Percentiles rank a stretch among this genome's conserved stretches.
Conservation (phyloP, 495 filamentous ascomycete species). For the Hypoxylon cercidicola region DNA sequence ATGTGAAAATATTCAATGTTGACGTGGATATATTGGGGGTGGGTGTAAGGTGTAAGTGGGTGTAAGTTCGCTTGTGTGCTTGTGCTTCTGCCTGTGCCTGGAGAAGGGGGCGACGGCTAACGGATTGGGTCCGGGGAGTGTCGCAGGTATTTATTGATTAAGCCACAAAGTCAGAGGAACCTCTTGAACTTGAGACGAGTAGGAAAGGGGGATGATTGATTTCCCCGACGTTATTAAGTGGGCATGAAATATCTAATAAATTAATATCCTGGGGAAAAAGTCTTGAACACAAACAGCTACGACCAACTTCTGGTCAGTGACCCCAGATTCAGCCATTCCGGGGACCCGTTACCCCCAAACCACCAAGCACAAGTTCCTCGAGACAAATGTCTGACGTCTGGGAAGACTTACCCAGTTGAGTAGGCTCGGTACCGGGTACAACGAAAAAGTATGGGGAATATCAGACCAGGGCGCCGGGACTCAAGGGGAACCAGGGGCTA, state of each 20-base stretch:
- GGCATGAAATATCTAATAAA: conserved; percentile 34
- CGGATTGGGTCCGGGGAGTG: conserved; percentile 12
- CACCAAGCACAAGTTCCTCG: conserved; percentile 25
- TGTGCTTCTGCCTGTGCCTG: too few relatives aligned
- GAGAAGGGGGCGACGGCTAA: conserved; percentile 19
- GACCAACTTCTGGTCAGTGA: conserved; percentile 23
- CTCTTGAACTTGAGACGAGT: conserved; percentile 32
- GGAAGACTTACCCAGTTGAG: conserved; percentile 30
- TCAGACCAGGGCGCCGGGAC: conserved; percentile 15
- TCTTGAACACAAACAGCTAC: conserved; percentile 29
- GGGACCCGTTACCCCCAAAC: conserved; percentile 35
- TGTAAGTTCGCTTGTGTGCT: conserved; percentile 4
- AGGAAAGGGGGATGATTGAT: conserved; percentile 36
- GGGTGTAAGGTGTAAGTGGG: conserved; percentile 4
- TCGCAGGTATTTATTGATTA: conserved; percentile 37
- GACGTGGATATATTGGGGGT: conserved; percentile 37
- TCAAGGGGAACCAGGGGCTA: conserved; percentile 20
- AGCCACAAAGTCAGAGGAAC: conserved; percentile 14
- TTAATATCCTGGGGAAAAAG: conserved; percentile 39
- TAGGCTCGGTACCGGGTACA: conserved; percentile 32
- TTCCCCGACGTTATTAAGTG: conserved; percentile 29
- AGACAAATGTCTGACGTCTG: conserved; percentile 31
- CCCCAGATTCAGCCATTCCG: conserved; percentile 44
- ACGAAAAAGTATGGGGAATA: conserved; percentile 39
- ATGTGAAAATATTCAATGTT: conserved; percentile 22